These are phyloP conservation scores for Starmerella bombi DNA, from an alignment of 805 yeast genomes.

Conservation along the genomic window DNA sequence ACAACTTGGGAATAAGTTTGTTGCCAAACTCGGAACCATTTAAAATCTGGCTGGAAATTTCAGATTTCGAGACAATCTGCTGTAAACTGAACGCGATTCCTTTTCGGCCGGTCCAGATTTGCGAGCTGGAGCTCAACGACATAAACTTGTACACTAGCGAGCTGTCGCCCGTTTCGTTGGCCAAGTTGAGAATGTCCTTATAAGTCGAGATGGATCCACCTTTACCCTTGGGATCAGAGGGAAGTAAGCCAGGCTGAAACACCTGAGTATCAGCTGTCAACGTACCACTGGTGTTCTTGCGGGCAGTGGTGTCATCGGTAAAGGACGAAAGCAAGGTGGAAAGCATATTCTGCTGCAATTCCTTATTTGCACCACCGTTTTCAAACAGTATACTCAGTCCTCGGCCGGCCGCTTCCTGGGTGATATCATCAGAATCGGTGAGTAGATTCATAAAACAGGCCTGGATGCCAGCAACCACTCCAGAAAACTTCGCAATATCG, in stretches of 20 bases:
- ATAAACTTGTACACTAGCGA: slow-evolving; percentile 84
- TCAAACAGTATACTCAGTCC: slow-evolving; percentile 78
- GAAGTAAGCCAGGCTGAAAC: slow-evolving; percentile 70
- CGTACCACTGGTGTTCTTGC: slow-evolving; percentile 44
- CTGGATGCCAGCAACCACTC: slow-evolving; percentile 42
- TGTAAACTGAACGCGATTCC: slow-evolving; percentile 93
- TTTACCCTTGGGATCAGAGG: slow-evolving; percentile 52
- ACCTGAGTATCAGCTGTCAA: slow-evolving; percentile 68
- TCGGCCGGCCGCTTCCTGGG: slow-evolving; percentile 87
- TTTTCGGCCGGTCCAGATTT: slow-evolving; percentile 82
- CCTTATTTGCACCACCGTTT: slow-evolving; percentile 50
- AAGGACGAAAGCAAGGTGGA: slow-evolving; percentile 62
- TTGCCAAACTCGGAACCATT: slow-evolving; percentile 38
- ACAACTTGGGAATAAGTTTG: slow-evolving; percentile 66
- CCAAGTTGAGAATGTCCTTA: slow-evolving; percentile 73
- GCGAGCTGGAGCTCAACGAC: slow-evolving; percentile 78
- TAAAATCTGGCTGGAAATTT: slow-evolving; percentile 46
- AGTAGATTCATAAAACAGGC: slow-evolving; percentile 62
- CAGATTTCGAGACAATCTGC: slow-evolving; percentile 64
- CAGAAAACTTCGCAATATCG: slow-evolving; percentile 33
- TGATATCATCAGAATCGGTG: slow-evolving; percentile 66
- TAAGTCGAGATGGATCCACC: slow-evolving; percentile 64
- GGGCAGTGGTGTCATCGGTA: slow-evolving; percentile 46
- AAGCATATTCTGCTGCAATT: slow-evolving; percentile 47
- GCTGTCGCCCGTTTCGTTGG: slow-evolving; percentile 93